Percentiles rank a stretch among this genome's conserved stretches.
phyloP scores from a whole-genome alignment of 495 filamentous ascomycete species.

The Astrothelium subdiscretum region DNA sequence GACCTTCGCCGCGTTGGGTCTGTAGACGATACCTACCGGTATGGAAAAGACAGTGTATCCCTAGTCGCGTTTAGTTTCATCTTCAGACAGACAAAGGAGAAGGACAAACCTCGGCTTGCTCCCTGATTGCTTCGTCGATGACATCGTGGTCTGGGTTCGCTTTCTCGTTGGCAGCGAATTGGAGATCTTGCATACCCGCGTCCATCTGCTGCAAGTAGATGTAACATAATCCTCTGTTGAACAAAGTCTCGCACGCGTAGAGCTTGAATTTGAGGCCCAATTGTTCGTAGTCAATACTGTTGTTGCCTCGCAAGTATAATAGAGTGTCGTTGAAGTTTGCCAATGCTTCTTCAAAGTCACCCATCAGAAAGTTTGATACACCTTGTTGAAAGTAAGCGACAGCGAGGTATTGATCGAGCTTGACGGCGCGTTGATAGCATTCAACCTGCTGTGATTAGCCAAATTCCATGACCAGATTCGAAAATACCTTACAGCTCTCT shows the following conservation, averaged over 20 bases:
- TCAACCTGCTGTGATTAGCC: slow-evolving; percentile 52
- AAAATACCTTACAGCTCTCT: slow-evolving; percentile 61
- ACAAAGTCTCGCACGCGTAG: slow-evolving; percentile 94
- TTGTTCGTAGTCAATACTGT: slow-evolving; percentile 96
- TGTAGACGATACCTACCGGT: slow-evolving; percentile 86
- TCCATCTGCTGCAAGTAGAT: slow-evolving; percentile 90
- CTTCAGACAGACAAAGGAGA: too few relatives aligned
- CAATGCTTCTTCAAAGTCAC: slow-evolving; percentile 93
- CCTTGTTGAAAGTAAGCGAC: slow-evolving; percentile 98
- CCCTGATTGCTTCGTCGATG: slow-evolving; percentile 90
- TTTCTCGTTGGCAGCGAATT: slow-evolving; percentile 91
- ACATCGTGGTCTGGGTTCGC: slow-evolving; percentile 90
- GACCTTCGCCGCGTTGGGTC: slow-evolving; percentile 94
- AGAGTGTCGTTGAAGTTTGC: slow-evolving; percentile 99
- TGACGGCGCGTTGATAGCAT: slow-evolving; percentile 83
- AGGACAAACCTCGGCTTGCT: slow-evolving; percentile 74
- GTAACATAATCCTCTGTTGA: slow-evolving; percentile 96
- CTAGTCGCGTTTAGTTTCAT: slow-evolving; percentile 32
- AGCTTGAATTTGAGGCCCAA: slow-evolving; percentile 91
- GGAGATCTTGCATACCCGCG: slow-evolving; percentile 79
- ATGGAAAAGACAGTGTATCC: slow-evolving; percentile 99
- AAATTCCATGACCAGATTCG: neutral
- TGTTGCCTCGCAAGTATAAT: slow-evolving; percentile 88
- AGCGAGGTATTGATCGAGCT: slow-evolving; percentile 85
- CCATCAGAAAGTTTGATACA: slow-evolving; percentile 93